Conservation (phyloP, 768 basidiomycete genomes). For the Holtermannia corniformis region DNA sequence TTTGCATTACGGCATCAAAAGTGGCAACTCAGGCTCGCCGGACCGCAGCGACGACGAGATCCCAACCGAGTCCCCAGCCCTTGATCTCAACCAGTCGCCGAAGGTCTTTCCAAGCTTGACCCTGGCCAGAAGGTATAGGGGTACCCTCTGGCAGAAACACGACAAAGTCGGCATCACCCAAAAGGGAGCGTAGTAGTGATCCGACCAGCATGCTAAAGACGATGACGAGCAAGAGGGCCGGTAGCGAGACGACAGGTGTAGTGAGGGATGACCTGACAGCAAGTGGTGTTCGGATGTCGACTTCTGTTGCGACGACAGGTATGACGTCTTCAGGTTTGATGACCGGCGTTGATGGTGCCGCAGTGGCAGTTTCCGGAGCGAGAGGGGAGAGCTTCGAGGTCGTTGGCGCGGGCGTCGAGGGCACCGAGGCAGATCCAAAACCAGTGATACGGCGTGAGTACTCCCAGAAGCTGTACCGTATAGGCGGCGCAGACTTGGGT, state of each 20-base stretch:
- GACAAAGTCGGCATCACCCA: constrained; percentile 85
- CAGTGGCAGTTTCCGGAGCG: neutral
- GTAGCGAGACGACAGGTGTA: constrained; percentile 39
- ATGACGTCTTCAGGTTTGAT: neutral
- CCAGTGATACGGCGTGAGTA: constrained; percentile 6
- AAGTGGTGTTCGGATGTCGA: constrained; percentile 2
- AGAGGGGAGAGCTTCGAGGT: constrained; percentile 4
- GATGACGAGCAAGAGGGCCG: constrained; percentile 61
- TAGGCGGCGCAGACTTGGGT: neutral
- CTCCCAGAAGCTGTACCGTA: constrained; percentile 15
- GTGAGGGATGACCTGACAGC: constrained; percentile 9
- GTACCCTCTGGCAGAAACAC: constrained; percentile 47
- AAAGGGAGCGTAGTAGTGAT: constrained; percentile 73
- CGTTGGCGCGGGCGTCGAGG: neutral
- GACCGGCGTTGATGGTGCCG: neutral
- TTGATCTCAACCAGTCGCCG: constrained; percentile 70
- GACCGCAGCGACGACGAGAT: constrained; percentile 76
- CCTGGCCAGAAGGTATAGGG: constrained; percentile 32
- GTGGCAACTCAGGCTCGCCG: constrained; percentile 46
- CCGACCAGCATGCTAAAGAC: constrained; percentile 86
- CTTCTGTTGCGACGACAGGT: neutral
- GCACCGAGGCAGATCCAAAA: neutral
- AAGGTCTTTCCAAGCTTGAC: constrained; percentile 71
- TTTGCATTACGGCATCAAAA: neutral
- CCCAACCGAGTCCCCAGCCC: constrained; percentile 73